Conservation (phyloP, 148 eudicot species). For the Rhododendron kiyosumense region DNA sequence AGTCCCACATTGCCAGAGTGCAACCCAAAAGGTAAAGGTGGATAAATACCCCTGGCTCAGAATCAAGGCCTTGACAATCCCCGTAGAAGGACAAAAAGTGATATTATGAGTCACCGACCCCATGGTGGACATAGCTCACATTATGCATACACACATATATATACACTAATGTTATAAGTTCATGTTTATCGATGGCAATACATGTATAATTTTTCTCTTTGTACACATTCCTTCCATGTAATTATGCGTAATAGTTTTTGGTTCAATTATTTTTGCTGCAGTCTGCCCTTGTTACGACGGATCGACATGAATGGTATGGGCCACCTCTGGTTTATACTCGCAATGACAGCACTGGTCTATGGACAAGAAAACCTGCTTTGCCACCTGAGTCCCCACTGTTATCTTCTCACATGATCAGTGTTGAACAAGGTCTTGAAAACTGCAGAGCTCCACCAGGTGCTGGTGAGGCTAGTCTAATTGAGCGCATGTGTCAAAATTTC, state of each 20-base stretch:
- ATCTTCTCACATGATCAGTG: constrained; percentile 26
- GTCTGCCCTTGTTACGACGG: constrained; percentile 89
- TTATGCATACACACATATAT: not conserved
- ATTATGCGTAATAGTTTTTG: not conserved
- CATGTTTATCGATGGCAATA: not conserved
- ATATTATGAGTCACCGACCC: not conserved
- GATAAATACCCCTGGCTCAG: not conserved
- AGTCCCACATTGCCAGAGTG: not conserved
- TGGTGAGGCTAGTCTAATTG: constrained; percentile 31
- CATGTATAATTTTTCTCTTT: not conserved
- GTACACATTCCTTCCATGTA: not conserved
- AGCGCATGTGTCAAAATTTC: constrained; percentile 22
- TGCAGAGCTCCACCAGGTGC: constrained; percentile 26
- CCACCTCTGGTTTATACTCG: constrained; percentile 75
- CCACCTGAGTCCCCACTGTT: constrained; percentile 53
- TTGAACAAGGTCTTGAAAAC: constrained; percentile 23
- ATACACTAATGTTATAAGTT: not conserved
- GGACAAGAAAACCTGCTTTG: constrained; percentile 60
- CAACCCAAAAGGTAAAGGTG: not conserved
- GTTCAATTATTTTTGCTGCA: constrained; percentile 26
- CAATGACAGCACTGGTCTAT: constrained; percentile 73
- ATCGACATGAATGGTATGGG: constrained; percentile 97
- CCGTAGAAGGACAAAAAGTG: not conserved
- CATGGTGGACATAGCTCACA: not conserved
- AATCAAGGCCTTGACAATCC: not conserved